Evolutionary conservation across 257 asterid genomes (phyloP).

Genomic region (Forsythia viridissima): DNA sequence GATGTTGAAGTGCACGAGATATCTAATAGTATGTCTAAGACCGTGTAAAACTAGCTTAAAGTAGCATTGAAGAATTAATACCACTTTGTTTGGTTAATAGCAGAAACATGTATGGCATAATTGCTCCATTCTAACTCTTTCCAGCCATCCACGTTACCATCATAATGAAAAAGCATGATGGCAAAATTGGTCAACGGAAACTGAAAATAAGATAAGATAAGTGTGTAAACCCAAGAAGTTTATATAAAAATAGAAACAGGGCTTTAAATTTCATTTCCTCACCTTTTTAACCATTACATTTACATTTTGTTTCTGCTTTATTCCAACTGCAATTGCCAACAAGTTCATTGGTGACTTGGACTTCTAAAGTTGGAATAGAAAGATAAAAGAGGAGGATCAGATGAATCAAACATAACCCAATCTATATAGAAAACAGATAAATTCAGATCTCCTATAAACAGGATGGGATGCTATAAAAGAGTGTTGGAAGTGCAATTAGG

Average conservation of each 20-base stretch:
- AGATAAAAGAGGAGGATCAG: conserved; percentile 22
- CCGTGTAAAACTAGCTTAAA: not conserved
- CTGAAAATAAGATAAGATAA: conserved; percentile 36
- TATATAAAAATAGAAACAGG: not conserved
- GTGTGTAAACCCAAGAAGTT: conserved; percentile 8
- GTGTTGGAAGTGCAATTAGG: not conserved
- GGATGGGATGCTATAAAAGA: not conserved
- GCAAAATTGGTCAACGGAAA: conserved; percentile 52
- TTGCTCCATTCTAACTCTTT: conserved; percentile 65
- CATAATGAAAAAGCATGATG: conserved; percentile 76
- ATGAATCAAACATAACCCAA: conserved; percentile 16
- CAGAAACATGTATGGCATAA: conserved; percentile 60
- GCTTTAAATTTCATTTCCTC: conserved; percentile 2
- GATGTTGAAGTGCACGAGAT: not conserved
- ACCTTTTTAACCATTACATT: conserved; percentile 68
- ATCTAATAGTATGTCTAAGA: not conserved
- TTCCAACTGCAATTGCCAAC: conserved; percentile 79
- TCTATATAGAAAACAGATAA: not conserved
- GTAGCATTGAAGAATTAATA: conserved; percentile 15
- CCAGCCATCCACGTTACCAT: conserved; percentile 74
- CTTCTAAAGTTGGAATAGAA: conserved; percentile 35
- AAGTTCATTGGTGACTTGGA: conserved; percentile 51
- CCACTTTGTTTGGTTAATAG: conserved; percentile 81
- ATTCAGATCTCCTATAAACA: not conserved
- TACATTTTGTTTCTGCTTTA: conserved; percentile 65